phyloP scores from a whole-genome alignment of 75 land plant genomes.

The Ceratopteris richardii region DNA sequence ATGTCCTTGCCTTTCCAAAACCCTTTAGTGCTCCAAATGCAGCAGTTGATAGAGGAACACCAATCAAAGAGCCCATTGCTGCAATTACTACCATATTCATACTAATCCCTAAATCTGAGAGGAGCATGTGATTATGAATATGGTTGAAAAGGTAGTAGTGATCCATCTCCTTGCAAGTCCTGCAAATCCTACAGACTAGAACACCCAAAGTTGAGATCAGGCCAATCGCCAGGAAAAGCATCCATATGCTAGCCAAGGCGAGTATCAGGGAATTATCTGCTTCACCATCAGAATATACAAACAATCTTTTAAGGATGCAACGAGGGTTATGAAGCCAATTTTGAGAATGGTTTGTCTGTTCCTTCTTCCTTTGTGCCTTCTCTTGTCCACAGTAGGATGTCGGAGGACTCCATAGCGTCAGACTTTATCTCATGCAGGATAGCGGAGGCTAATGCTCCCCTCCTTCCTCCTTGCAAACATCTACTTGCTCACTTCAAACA shows the following conservation, averaged over 20 bases:
- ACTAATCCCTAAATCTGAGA: slow-evolving; percentile 15
- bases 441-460: background rate
- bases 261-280: slow-evolving; percentile 73
- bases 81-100: slow-evolving; percentile 39
- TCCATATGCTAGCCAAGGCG: slow-evolving; percentile 67
- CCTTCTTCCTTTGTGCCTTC: too few relatives aligned
- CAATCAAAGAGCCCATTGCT: slow-evolving; percentile 48
- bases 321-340: slow-evolving; percentile 85
- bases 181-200: slow-evolving; percentile 26
- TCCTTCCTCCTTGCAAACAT: slow-evolving; percentile 17
- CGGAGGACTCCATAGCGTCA: too few relatives aligned
- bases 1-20: slow-evolving; percentile 71
- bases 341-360: too few relatives aligned
- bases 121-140: slow-evolving; percentile 16
- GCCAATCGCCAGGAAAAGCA: slow-evolving; percentile 50
- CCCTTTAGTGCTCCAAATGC: slow-evolving; percentile 68
- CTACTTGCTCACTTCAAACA: slow-evolving; percentile 20
- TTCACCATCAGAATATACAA: slow-evolving; percentile 93
- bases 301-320: slow-evolving; percentile 73
- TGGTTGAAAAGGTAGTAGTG: slow-evolving; percentile 9
- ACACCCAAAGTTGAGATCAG: slow-evolving; percentile 41
- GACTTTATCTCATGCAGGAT: too few relatives aligned
- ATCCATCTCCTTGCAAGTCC: slow-evolving; percentile 33
- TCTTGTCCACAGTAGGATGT: too few relatives aligned
- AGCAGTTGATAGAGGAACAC: slow-evolving; percentile 61